Conservation (phyloP, 805 yeast genomes). For the Clavispora santaluciae region DNA sequence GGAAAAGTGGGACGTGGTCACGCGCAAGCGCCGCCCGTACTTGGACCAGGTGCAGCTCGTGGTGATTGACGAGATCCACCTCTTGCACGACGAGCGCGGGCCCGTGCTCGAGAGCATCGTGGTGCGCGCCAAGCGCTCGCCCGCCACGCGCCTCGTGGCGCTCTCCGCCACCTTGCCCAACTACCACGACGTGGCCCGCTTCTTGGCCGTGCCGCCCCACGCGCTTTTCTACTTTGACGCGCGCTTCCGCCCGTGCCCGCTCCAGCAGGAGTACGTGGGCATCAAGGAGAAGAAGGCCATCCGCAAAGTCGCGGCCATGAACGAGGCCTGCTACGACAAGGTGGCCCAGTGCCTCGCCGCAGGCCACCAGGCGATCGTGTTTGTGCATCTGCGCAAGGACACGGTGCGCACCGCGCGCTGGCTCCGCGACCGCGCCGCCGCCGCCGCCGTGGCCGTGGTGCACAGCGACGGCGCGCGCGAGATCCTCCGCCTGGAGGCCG, state of each 20-base stretch:
- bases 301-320: conserved; percentile 75
- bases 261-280: conserved; percentile 84
- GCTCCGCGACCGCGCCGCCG: conserved; percentile 57
- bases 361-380: conserved; percentile 77
- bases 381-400: conserved; percentile 92
- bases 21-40: conserved; percentile 56
- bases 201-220: conserved; percentile 53
- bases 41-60: conserved; percentile 66
- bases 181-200: conserved; percentile 78
- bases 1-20: conserved; percentile 95
- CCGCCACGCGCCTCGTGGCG: conserved; percentile 66
- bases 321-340: conserved; percentile 80
- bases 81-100: conserved; percentile 91
- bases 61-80: conserved; percentile 88
- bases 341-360: conserved; percentile 56
- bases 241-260: conserved; percentile 85
- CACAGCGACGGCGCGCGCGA: conserved; percentile 56
- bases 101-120: conserved; percentile 89
- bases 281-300: conserved; percentile 78
- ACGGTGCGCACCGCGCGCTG: conserved; percentile 79
- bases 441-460: conserved; percentile 24
- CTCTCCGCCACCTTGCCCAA: conserved; percentile 92
- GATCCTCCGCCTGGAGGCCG: conserved; percentile 61
- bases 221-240: conserved; percentile 82
- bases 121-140: conserved; percentile 51